These are phyloP conservation scores for Blepharisma undulans DNA, from an alignment of 169 alveolate species.

Conservation along the genomic window DNA sequence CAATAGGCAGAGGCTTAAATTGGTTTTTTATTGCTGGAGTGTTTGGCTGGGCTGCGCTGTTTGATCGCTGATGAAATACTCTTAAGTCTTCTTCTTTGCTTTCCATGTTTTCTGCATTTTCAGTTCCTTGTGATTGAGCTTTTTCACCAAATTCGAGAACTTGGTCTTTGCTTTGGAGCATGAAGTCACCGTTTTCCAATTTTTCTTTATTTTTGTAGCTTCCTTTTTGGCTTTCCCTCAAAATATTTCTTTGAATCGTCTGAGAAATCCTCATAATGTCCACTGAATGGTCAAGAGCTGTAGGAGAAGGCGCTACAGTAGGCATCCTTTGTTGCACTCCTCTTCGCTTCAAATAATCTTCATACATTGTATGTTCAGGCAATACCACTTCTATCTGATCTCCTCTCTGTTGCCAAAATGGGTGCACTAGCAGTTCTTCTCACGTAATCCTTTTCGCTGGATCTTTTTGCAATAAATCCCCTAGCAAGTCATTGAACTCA, in stretches of 20 bases:
- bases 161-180: conserved; percentile 48
- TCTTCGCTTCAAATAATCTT: conserved; percentile 39
- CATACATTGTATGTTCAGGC: conserved; percentile 71
- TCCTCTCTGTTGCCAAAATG: conserved; percentile 74
- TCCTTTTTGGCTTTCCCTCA: conserved; percentile 34
- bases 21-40: neutral
- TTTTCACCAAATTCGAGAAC: conserved; percentile 41
- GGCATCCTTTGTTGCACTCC: conserved; percentile 24
- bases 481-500: conserved; percentile 71
- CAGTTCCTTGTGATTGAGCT: neutral
- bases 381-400: conserved; percentile 28
- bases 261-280: conserved; percentile 62
- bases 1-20: conserved; percentile 30
- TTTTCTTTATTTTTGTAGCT: conserved; percentile 40
- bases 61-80: conserved; percentile 61
- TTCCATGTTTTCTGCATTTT: neutral
- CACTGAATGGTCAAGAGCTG: conserved; percentile 35
- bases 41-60: conserved; percentile 36
- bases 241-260: conserved; percentile 56
- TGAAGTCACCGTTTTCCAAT: conserved; percentile 40
- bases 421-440: conserved; percentile 79
- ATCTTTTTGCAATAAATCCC: conserved; percentile 75
- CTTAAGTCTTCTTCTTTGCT: conserved; percentile 65
- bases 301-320: neutral
- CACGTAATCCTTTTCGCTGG: conserved; percentile 80